These are phyloP conservation scores for Pyrrhoderma lamaoense DNA, from an alignment of 1,284 basidiomycete genomes.

Conservation along the genomic window DNA sequence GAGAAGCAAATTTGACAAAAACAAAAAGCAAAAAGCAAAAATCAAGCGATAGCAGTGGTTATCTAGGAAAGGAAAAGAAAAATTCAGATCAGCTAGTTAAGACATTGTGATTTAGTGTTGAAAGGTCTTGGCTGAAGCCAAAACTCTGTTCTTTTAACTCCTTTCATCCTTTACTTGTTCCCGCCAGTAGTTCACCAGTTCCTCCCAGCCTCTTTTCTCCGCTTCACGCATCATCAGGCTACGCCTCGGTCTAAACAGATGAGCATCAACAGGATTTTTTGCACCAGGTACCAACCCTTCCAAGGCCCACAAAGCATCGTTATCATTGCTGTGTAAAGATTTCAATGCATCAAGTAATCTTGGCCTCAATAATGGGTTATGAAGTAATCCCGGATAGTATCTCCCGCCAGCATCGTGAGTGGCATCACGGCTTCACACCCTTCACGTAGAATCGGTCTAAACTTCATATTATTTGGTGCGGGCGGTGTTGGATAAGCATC, in stretches of 20 bases:
- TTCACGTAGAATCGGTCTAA: constrained; percentile 58
- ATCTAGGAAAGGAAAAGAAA: no score
- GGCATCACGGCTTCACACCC: constrained; percentile 59
- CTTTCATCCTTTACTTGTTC: no score
- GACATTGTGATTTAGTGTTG: no score
- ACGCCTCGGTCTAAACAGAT: constrained; percentile 42
- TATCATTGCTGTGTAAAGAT: constrained; percentile 32
- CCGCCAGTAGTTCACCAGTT: constrained; percentile 34
- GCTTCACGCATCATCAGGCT: constrained; percentile 51
- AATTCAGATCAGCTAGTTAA: no score
- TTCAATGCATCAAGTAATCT: constrained; percentile 28
- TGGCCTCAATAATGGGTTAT: constrained; percentile 49
- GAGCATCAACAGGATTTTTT: constrained; percentile 58
- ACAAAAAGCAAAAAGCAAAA: no score
- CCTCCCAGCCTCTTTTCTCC: constrained; percentile 38
- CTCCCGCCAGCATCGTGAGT: constrained; percentile 62
- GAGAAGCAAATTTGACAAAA: no score
- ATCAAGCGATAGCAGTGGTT: no score
- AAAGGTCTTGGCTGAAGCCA: no score
- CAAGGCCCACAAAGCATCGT: constrained; percentile 53
- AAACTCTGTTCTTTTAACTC: no score
- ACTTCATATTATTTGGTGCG: constrained; percentile 57
- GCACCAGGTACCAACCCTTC: constrained; percentile 59
- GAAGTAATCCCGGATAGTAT: constrained; percentile 63
- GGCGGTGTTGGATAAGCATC: constrained; percentile 41